phyloP scores from a whole-genome alignment of 2,329 filamentous ascomycete species.

The Aureobasidium sp. region DNA sequence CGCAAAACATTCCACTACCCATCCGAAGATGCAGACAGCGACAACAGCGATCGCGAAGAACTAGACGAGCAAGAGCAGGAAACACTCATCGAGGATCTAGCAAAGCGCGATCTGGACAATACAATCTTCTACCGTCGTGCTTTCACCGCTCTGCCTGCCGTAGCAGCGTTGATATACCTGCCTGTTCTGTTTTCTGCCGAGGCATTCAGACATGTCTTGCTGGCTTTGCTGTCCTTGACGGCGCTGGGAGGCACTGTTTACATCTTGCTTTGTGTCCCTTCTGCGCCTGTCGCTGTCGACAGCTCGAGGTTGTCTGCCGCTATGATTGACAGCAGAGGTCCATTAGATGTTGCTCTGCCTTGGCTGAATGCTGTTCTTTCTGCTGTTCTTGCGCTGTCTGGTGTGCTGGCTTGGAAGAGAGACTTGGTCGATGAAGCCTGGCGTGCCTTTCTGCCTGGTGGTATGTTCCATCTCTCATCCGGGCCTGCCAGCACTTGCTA shows the following conservation, averaged over 20 bases:
- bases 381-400: conserved; percentile 43
- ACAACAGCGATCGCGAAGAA: conserved; percentile 50
- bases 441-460: conserved; percentile 35
- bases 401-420: conserved; percentile 34
- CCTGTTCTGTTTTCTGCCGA: conserved; percentile 38
- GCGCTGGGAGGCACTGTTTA: conserved; percentile 58
- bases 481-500: conserved; percentile 24
- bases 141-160: conserved; percentile 55
- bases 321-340: conserved; percentile 32
- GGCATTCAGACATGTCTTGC: conserved; percentile 34
- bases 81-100: conserved; percentile 51
- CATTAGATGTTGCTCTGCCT: conserved; percentile 54
- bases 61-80: conserved; percentile 76
- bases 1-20: conserved; percentile 75
- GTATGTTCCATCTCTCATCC: conserved; percentile 19
- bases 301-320: conserved; percentile 19
- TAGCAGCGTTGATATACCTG: conserved; percentile 51
- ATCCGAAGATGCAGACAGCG: conserved; percentile 48
- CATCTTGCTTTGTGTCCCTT: conserved; percentile 51
- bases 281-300: conserved; percentile 30
- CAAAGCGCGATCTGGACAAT: conserved; percentile 43
- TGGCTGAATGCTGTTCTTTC: conserved; percentile 55
- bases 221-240: conserved; percentile 53
- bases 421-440: conserved; percentile 24
- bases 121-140: conserved; percentile 31